Evolutionary conservation across 306 rosid species (phyloP).

Genomic region (Alnus rubra): DNA sequence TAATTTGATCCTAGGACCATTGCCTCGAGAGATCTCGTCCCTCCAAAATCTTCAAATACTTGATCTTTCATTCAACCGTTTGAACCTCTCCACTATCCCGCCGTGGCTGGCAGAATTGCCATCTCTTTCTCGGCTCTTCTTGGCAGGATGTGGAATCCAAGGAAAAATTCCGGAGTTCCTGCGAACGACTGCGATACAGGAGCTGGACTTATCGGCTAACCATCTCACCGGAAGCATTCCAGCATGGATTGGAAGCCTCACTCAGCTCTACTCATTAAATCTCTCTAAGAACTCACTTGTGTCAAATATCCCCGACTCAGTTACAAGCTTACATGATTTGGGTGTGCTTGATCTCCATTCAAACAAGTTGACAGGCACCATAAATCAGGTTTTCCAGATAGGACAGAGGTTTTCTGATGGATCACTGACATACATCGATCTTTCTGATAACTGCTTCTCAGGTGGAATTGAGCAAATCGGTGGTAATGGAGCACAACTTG

Average conservation of each 20-base stretch:
- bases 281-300: slow-evolving; percentile 62
- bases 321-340: slow-evolving; percentile 42
- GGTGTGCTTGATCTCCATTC: slow-evolving; percentile 71
- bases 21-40: slow-evolving; percentile 58
- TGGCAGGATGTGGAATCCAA: slow-evolving; percentile 61
- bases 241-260: slow-evolving; percentile 57
- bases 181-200: slow-evolving; percentile 43
- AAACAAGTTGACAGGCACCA: slow-evolving; percentile 58
- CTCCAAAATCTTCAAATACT: slow-evolving; percentile 57
- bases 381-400: slow-evolving; percentile 36
- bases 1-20: slow-evolving; percentile 52
- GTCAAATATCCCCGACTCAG: slow-evolving; percentile 53
- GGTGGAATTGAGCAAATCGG: slow-evolving; percentile 52
- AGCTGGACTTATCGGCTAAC: slow-evolving; percentile 67
- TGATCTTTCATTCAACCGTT: slow-evolving; percentile 60
- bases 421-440: slow-evolving; percentile 50
- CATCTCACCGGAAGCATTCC: slow-evolving; percentile 60
- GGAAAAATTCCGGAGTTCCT: slow-evolving; percentile 50
- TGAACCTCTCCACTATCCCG: slow-evolving; percentile 51
- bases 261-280: slow-evolving; percentile 52
- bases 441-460: slow-evolving; percentile 61
- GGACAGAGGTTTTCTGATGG: slow-evolving; percentile 34
- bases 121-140: slow-evolving; percentile 43
- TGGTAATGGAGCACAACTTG: slow-evolving; percentile 36
- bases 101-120: slow-evolving; percentile 46